Percentiles rank a stretch among this genome's conserved stretches.
These are phyloP conservation scores for Lecanicillium sp. DNA, from an alignment of 2,329 filamentous ascomycete genomes.

Conservation along the genomic window DNA sequence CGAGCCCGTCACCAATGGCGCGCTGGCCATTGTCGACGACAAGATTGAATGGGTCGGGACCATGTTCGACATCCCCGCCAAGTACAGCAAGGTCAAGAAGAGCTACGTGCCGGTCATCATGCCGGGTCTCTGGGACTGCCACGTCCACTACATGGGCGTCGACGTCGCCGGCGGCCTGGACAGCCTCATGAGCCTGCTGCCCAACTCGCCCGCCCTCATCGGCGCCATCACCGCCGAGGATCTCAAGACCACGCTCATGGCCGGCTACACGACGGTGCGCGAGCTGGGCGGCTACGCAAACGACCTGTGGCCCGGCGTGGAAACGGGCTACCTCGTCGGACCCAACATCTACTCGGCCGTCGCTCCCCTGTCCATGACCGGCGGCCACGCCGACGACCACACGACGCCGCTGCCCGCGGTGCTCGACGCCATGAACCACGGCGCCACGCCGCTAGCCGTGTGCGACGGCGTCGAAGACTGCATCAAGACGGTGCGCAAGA, in stretches of 20 bases:
- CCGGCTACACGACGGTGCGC: constrained; percentile 40
- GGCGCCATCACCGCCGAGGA: constrained; percentile 34
- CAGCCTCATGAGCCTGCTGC: constrained; percentile 15
- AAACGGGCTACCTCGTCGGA: constrained; percentile 32
- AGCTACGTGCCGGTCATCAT: constrained; percentile 33
- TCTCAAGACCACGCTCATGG: constrained; percentile 31
- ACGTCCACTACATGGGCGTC: constrained; percentile 35
- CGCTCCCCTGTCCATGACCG: constrained; percentile 34
- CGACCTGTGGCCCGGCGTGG: constrained; percentile 31
- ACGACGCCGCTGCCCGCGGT: constrained; percentile 26
- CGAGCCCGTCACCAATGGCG: constrained; percentile 28
- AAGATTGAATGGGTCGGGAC: constrained; percentile 33
- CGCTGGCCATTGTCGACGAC: constrained; percentile 28
- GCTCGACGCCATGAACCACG: constrained; percentile 21
- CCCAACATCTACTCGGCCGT: constrained; percentile 39
- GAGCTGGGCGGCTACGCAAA: constrained; percentile 37
- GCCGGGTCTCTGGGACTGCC: constrained; percentile 44
- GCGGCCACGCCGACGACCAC: constrained; percentile 39
- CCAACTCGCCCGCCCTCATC: constrained; percentile 20
- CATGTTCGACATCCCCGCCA: constrained; percentile 19
- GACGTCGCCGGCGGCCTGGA: constrained; percentile 13
- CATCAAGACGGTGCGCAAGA: constrained; percentile 30
- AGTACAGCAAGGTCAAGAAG: constrained; percentile 20
- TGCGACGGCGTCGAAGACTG: constrained; percentile 40
- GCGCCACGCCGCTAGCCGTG: constrained; percentile 22